Base-by-base conservation (phyloP, 1,284 basidiomycete genomes). In the Wallemia ichthyophaga region DNA sequence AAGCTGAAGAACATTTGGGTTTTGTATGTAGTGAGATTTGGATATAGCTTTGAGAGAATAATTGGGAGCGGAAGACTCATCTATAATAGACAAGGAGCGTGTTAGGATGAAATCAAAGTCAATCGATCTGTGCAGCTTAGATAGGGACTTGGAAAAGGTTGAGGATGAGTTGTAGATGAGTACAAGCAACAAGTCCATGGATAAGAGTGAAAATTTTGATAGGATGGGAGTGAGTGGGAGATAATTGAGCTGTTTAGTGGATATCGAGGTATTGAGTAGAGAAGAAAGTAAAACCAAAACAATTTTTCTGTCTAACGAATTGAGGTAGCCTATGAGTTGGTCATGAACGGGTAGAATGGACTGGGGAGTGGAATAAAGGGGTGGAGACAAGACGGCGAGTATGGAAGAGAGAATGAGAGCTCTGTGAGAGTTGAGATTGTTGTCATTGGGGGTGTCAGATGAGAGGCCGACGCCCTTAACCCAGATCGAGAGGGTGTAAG, bases 231-330 rank as follows among this genome's bases (percentile, higher is more conserved):
- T 58, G 26, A 1, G 48, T 21, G 48, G 48, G 7, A 54, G 48
- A 21, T 54, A 54, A 21, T 25, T 21, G n/a, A 25, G n/a, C 48
- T 0, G 80, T 77, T 66, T 82, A 5, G 61, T 54, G 0, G 65
- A 83, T 73, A 94, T 78, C 17, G 80, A 78, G 3, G 85, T 89
- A 68, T 95, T 95, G 62, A 95, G 73, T 57, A 91, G 72, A 9
- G 88, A 92, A 68, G 89, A 95, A 3, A 95, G 71, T 15, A 94
- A 72, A 1, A 87, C 87, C 57, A 95, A 74, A 17, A 62, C 62
- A 25, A 63, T 59, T 27, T 66, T 67, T 26, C 62, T 60, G 21
- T 63, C 61, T 13, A 61, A 58, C 7, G 11, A 5, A n/a, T 21
- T 23, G 48, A 54, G 48, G 19, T 54, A 25, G n/a, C 11, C 19